These are phyloP conservation scores for Aspergillus hiratsukae DNA, from an alignment of 2,329 filamentous ascomycete species.

Conservation along the genomic window DNA sequence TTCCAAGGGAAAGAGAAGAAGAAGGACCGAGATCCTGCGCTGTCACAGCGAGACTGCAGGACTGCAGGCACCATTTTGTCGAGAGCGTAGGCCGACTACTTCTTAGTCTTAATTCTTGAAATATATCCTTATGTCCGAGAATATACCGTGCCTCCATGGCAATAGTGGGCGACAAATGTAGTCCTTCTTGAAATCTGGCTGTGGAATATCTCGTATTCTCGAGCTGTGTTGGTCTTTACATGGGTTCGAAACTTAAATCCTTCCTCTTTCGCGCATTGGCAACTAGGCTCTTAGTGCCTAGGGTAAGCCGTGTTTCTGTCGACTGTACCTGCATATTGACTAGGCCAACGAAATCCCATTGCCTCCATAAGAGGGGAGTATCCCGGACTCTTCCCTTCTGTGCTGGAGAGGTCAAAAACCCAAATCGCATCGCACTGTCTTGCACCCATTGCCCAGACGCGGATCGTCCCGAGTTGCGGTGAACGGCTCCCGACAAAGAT, in stretches of 20 bases:
- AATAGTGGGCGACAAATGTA: neutral
- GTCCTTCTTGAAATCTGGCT: neutral
- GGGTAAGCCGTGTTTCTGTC: neutral
- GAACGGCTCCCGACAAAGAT: neutral
- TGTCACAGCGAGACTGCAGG: neutral
- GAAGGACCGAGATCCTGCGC: neutral
- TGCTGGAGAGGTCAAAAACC: too few species aligned
- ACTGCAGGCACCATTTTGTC: neutral
- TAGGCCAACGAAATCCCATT: neutral
- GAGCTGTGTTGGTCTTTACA: neutral
- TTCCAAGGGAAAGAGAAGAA: neutral
- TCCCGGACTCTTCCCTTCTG: neutral
- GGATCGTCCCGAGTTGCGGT: neutral
- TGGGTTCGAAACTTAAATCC: neutral
- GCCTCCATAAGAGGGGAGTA: neutral
- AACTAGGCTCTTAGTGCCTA: neutral
- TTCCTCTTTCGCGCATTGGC: neutral
- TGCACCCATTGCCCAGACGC: neutral
- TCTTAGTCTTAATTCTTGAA: neutral
- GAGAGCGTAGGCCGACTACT: neutral
- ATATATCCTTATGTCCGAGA: neutral
- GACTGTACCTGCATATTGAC: neutral
- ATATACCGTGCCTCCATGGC: neutral
- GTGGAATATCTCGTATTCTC: neutral
- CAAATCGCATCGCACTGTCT: neutral